Conservation (phyloP, 305 asterid species). For the Salvia sclarea region DNA sequence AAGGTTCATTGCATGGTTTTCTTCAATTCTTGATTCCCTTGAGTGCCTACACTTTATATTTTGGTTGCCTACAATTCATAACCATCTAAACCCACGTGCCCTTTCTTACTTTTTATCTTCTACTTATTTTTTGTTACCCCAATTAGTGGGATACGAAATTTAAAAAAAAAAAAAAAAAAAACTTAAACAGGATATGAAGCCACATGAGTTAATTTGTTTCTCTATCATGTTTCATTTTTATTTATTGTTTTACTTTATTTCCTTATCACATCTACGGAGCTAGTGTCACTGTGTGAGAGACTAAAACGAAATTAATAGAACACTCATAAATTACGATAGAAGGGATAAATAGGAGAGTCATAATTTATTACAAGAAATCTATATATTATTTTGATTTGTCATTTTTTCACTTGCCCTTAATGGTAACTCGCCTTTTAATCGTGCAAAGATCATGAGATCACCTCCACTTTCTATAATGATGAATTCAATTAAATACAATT, state of each 20-base stretch:
- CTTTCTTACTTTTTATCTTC: neutral
- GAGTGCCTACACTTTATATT: conserved; percentile 22
- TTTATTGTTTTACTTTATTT: too few species aligned
- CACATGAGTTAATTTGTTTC: neutral
- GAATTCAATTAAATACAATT: conserved; percentile 2
- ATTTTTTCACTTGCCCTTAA: conserved; percentile 20
- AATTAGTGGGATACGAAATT: neutral
- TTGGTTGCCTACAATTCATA: conserved; percentile 15
- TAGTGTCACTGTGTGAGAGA: too few species aligned
- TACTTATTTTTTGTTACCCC: neutral
- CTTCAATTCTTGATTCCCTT: conserved; percentile 29
- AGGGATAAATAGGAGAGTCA: neutral
- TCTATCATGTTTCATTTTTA: neutral
- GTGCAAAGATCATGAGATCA: conserved; percentile 19
- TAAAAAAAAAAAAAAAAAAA: neutral
- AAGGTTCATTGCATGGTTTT: conserved; percentile 38
- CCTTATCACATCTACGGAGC: too few species aligned
- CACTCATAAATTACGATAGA: neutral
- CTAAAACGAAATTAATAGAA: too few species aligned
- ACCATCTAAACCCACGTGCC: conserved; percentile 17
- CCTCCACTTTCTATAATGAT: conserved; percentile 25
- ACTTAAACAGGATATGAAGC: neutral
- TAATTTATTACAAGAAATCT: neutral
- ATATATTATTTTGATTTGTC: neutral
- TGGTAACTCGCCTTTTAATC: conserved; percentile 16